These are phyloP conservation scores for Achlya hypogyna DNA, from an alignment of 352 stramenopile species.

Conservation along the genomic window DNA sequence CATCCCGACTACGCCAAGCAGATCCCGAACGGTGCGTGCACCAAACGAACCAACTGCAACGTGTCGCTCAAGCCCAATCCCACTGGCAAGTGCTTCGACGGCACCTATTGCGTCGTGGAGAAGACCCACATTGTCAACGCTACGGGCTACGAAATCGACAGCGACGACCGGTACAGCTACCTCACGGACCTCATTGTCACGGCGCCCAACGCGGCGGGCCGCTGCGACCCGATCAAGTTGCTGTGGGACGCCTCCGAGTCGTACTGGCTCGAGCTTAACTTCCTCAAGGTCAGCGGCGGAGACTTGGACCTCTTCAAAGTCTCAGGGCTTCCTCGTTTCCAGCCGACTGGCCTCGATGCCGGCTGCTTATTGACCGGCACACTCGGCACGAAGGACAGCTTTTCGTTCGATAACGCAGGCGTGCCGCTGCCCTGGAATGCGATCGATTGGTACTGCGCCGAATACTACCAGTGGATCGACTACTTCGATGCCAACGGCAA, in stretches of 20 bases:
- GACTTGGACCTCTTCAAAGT: conserved; percentile 9
- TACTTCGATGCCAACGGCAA: not conserved
- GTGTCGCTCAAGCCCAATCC: conserved; percentile 18
- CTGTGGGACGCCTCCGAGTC: not conserved
- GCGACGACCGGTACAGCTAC: conserved; percentile 1
- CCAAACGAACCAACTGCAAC: conserved; percentile 8
- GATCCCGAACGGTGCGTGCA: conserved; percentile 2
- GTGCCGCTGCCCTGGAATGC: not conserved
- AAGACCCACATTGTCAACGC: not conserved
- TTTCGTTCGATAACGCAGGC: not conserved
- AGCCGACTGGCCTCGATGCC: not conserved
- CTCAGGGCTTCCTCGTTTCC: not conserved
- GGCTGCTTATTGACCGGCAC: not conserved
- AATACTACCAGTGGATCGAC: not conserved
- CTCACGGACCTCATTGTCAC: conserved; percentile 1
- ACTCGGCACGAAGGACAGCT: not conserved
- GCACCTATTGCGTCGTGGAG: not conserved
- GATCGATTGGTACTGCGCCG: not conserved
- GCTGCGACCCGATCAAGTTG: not conserved
- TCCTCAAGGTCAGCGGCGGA: not conserved
- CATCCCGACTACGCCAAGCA: not conserved
- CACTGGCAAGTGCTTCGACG: not conserved
- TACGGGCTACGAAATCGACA: not conserved
- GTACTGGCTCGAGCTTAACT: not conserved
- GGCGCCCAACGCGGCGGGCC: not conserved